Evolutionary conservation across 768 basidiomycete species (phyloP).

Genomic region (Calocybe cyanea): DNA sequence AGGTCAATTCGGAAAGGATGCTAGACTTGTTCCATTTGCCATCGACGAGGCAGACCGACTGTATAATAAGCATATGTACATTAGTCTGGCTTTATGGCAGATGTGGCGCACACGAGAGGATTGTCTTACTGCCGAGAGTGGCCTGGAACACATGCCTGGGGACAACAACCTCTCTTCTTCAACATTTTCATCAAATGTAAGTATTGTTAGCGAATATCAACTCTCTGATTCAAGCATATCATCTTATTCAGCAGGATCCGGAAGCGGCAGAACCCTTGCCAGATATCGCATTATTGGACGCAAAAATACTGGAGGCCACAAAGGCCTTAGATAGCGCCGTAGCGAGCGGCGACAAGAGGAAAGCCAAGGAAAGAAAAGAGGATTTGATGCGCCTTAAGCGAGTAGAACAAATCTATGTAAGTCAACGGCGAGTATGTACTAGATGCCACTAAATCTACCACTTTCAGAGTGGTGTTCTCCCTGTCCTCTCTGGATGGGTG

Average conservation of each 20-base stretch:
- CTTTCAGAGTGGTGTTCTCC: slow-evolving; percentile 73
- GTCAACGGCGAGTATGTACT: slow-evolving; percentile 20
- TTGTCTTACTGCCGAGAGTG: slow-evolving; percentile 91
- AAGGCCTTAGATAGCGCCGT: slow-evolving; percentile 47
- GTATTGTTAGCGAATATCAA: slow-evolving; percentile 8
- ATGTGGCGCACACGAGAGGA: slow-evolving; percentile 97
- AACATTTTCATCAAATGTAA: slow-evolving; percentile 40
- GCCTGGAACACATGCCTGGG: slow-evolving; percentile 76
- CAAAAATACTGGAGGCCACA: slow-evolving; percentile 69
- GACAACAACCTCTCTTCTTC: slow-evolving; percentile 55
- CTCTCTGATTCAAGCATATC: neutral
- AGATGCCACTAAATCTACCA: neutral
- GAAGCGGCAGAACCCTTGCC: slow-evolving; percentile 63
- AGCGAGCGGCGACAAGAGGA: slow-evolving; percentile 50
- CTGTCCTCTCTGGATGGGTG: slow-evolving; percentile 85
- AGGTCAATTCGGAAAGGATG: slow-evolving; percentile 49
- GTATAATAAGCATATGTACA: slow-evolving; percentile 86
- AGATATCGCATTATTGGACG: slow-evolving; percentile 68
- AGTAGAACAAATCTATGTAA: slow-evolving; percentile 91
- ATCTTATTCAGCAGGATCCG: slow-evolving; percentile 39
- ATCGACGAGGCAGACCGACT: slow-evolving; percentile 94
- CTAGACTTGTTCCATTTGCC: slow-evolving; percentile 84
- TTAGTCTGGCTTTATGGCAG: slow-evolving; percentile 84
- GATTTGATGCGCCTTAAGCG: slow-evolving; percentile 85
- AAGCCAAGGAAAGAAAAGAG: slow-evolving; percentile 63